Percentiles rank a stretch among this genome's conserved stretches.
Evolutionary conservation across 768 basidiomycete species (phyloP).

Genomic region (Lactarius tabidus): DNA sequence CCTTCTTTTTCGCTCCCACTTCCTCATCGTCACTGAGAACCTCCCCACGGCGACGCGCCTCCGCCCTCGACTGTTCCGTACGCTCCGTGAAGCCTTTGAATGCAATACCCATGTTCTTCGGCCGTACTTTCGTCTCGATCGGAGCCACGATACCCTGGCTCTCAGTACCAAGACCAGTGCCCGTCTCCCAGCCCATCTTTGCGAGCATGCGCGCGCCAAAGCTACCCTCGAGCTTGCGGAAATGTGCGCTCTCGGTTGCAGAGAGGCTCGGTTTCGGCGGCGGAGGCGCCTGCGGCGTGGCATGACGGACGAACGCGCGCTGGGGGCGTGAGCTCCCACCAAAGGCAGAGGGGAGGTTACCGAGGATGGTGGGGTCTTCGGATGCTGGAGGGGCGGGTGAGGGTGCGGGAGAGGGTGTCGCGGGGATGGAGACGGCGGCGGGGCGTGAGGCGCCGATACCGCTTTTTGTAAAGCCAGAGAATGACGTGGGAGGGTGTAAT

Average conservation of each 20-base stretch:
- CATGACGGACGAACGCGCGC: slow-evolving; percentile 54
- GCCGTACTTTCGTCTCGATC: slow-evolving; percentile 79
- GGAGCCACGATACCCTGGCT: slow-evolving; percentile 87
- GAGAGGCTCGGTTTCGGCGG: slow-evolving; percentile 53
- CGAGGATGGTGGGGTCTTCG: slow-evolving; percentile 31
- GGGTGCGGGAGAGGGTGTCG: slow-evolving; percentile 37
- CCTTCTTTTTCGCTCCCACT: slow-evolving; percentile 44
- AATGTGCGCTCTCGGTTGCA: slow-evolving; percentile 70
- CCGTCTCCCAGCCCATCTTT: slow-evolving; percentile 95
- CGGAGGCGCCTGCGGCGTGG: slow-evolving; percentile 37
- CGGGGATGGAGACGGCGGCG: slow-evolving; percentile 23
- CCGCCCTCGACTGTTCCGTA: slow-evolving; percentile 77
- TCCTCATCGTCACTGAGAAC: slow-evolving; percentile 70
- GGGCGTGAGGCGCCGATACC: slow-evolving; percentile 41
- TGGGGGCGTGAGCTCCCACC: slow-evolving; percentile 38
- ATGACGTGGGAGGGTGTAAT: slow-evolving; percentile 22
- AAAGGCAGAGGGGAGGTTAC: slow-evolving; percentile 39
- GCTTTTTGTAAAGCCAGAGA: slow-evolving; percentile 39
- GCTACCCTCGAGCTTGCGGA: slow-evolving; percentile 67
- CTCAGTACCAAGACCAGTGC: slow-evolving; percentile 66
- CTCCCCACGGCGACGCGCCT: slow-evolving; percentile 74
- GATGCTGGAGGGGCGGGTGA: slow-evolving; percentile 43
- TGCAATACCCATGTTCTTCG: slow-evolving; percentile 83
- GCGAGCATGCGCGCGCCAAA: slow-evolving; percentile 87
- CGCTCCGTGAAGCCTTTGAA: slow-evolving; percentile 85